A percentile compares a stretch with the other conserved stretches of the same genome.
Evolutionary conservation across 305 asterid species (phyloP).

Genomic region (Fraxinus albicans): DNA sequence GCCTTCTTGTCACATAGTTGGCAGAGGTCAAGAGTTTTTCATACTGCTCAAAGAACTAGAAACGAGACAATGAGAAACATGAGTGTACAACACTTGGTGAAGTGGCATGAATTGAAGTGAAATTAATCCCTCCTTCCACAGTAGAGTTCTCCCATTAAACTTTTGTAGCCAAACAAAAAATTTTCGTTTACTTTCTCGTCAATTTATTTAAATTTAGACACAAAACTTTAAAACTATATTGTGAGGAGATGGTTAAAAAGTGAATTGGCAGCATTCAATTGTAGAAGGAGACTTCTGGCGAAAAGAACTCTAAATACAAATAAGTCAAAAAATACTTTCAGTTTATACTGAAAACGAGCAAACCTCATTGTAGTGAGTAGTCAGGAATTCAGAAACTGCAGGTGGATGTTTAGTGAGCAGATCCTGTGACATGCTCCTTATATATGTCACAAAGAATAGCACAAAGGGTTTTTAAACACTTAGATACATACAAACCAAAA

Average conservation of each 20-base stretch:
- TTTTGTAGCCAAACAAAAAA: neutral
- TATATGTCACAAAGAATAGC: constrained; percentile 28
- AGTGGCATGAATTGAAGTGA: constrained; percentile 7
- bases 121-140: neutral
- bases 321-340: neutral
- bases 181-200: neutral
- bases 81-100: constrained; percentile 11
- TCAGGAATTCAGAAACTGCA: constrained; percentile 76
- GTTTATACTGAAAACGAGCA: constrained; percentile 24
- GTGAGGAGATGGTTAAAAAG: neutral
- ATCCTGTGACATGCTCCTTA: constrained; percentile 51
- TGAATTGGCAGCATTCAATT: neutral
- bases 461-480: constrained; percentile 18
- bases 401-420: constrained; percentile 78
- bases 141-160: neutral
- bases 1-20: constrained; percentile 96
- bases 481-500: constrained; percentile 15
- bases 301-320: constrained; percentile 15
- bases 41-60: constrained; percentile 89
- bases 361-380: constrained; percentile 76
- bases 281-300: neutral
- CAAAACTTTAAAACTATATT: neutral
- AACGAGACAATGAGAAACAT: constrained; percentile 16
- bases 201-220: neutral
- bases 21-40: constrained; percentile 76